Percentiles rank a stretch among this genome's conserved stretches.
Evolutionary conservation across 805 yeast species (phyloP).

Genomic region (Hanseniaspora taiwanica): DNA sequence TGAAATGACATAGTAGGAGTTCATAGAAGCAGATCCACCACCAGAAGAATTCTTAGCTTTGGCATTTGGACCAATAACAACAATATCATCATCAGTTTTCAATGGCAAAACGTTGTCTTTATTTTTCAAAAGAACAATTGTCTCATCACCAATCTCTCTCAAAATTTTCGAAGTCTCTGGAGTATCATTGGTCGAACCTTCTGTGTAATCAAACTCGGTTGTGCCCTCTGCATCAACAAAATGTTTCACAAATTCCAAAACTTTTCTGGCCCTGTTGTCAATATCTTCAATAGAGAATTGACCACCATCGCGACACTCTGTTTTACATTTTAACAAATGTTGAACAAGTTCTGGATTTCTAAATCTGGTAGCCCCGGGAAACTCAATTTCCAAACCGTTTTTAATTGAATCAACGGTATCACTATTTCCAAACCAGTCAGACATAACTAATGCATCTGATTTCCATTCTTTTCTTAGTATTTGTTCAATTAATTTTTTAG

Average conservation of each 20-base stretch:
- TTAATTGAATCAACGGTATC: constrained; percentile 33
- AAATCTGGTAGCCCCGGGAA: constrained; percentile 51
- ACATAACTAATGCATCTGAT: constrained; percentile 42
- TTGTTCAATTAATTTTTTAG: constrained; percentile 29
- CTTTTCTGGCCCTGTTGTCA: constrained; percentile 35
- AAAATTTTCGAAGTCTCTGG: constrained; percentile 32
- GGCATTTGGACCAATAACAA: constrained; percentile 51
- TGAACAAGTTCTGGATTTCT: constrained; percentile 24
- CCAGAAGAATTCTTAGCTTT: constrained; percentile 35
- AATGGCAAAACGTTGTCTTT: constrained; percentile 36
- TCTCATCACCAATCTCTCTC: constrained; percentile 35
- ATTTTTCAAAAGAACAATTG: constrained; percentile 45
- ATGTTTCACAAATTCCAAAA: constrained; percentile 33
- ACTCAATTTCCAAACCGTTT: constrained; percentile 50
- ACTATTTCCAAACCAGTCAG: constrained; percentile 54
- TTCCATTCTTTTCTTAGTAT: constrained; percentile 44
- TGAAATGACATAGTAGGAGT: constrained; percentile 34
- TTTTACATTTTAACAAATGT: constrained; percentile 31
- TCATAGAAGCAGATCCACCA: constrained; percentile 48
- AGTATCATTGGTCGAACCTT: constrained; percentile 27
- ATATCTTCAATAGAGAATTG: constrained; percentile 18
- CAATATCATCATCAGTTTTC: constrained; percentile 27
- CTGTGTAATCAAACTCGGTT: constrained; percentile 1
- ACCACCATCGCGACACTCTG: constrained; percentile 20
- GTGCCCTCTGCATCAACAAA: constrained; percentile 16